A percentile compares a stretch with the other conserved stretches of the same genome.
Conservation (phyloP, 345 rosid species). For the Odontarrhena argentea region DNA sequence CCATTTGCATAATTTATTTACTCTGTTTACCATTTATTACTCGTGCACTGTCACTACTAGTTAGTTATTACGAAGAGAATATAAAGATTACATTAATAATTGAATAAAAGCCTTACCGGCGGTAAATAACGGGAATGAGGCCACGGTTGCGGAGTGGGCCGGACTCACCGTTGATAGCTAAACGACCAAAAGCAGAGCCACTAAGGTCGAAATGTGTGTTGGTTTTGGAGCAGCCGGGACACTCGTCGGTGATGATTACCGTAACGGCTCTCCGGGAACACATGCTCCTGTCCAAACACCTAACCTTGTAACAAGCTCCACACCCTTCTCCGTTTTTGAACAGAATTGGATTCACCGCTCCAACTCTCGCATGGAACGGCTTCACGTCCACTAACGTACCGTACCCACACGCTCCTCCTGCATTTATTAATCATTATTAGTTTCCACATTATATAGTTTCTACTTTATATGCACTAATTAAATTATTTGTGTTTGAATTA, state of each 20-base stretch:
- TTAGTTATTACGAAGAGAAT: conserved; percentile 25
- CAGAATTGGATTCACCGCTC: conserved; percentile 88
- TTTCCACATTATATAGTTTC: too few relatives aligned
- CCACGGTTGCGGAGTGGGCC: conserved; percentile 84
- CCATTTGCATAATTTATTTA: not conserved
- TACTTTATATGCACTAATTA: not conserved
- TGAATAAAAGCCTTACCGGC: conserved; percentile 48
- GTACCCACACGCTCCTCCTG: conserved; percentile 99
- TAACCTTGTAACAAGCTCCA: conserved; percentile 89
- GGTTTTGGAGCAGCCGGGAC: conserved; percentile 77
- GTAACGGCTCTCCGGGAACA: conserved; percentile 94
- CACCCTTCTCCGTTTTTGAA: conserved; percentile 92
- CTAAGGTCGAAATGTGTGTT: conserved; percentile 91
- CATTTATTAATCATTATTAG: not conserved
- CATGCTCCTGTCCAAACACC: conserved; percentile 69
- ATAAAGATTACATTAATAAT: conserved; percentile 3
- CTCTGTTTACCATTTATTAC: conserved; percentile 9
- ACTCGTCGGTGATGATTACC: conserved; percentile 86
- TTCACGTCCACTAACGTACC: conserved; percentile 85
- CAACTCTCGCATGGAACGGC: conserved; percentile 88
- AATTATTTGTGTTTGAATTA: conserved; percentile 28
- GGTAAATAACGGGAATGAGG: conserved; percentile 63
- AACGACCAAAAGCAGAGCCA: conserved; percentile 88
- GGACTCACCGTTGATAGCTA: conserved; percentile 79
- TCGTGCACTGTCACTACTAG: conserved; percentile 40